These are phyloP conservation scores for Lotmaria passim DNA, from an alignment of 208 protist genomes.

Conservation along the genomic window DNA sequence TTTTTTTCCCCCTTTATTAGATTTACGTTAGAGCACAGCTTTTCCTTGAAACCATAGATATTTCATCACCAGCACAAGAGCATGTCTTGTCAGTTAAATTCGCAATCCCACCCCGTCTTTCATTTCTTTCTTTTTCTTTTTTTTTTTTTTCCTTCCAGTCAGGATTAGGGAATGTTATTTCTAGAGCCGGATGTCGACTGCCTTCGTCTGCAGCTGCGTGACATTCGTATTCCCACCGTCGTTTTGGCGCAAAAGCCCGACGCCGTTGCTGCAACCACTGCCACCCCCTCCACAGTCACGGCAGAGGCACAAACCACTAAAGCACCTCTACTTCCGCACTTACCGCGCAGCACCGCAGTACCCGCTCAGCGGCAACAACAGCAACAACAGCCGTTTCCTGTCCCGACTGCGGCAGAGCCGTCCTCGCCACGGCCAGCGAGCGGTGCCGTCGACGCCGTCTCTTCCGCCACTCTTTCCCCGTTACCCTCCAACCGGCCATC, in stretches of 20 bases:
- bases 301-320: too few relatives aligned
- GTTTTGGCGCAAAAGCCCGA: conserved; percentile 35
- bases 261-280: conserved; percentile 1
- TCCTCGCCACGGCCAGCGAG: not conserved
- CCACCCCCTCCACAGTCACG: not conserved
- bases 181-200: conserved; percentile 73
- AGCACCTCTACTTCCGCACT: not conserved
- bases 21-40: not conserved
- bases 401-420: not conserved
- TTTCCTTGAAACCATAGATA: too few relatives aligned
- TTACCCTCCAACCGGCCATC: not conserved
- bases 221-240: conserved; percentile 41
- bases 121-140: too few relatives aligned
- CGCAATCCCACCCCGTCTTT: too few relatives aligned
- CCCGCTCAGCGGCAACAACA: not conserved
- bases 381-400: too few relatives aligned
- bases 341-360: not conserved
- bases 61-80: too few relatives aligned
- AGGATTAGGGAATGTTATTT: conserved; percentile 70
- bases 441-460: not conserved
- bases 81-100: too few relatives aligned
- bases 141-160: too few relatives aligned
- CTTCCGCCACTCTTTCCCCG: not conserved
- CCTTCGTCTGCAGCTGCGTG: conserved; percentile 57
- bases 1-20: not conserved